Evolutionary conservation across 2,329 filamentous ascomycete species (phyloP).

Genomic region (Curvularia sp.): DNA sequence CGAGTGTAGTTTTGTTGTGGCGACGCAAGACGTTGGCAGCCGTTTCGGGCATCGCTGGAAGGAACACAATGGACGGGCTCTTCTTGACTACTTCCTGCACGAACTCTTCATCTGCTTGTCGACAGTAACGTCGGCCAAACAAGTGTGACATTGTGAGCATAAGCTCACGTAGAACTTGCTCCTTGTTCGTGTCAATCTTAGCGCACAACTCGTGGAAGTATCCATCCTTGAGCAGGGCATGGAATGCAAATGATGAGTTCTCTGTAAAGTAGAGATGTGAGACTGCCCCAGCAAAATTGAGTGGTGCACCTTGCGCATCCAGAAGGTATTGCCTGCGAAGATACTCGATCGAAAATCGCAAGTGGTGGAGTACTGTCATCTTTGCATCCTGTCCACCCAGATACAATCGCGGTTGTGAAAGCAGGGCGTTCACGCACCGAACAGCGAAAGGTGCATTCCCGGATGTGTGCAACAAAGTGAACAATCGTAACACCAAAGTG

Average conservation of each 20-base stretch:
- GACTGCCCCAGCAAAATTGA: constrained; percentile 76
- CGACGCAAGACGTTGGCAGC: constrained; percentile 64
- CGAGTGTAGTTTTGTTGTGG: constrained; percentile 71
- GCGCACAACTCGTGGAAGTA: constrained; percentile 73
- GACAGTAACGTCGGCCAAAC: constrained; percentile 67
- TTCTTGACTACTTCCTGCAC: constrained; percentile 59
- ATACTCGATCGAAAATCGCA: constrained; percentile 83
- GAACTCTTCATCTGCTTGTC: constrained; percentile 57
- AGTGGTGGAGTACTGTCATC: constrained; percentile 74
- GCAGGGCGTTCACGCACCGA: constrained; percentile 68
- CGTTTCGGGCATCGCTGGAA: constrained; percentile 67
- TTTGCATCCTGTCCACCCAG: constrained; percentile 73
- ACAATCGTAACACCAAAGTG: constrained; percentile 72
- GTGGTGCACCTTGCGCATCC: constrained; percentile 64
- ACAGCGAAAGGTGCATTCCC: constrained; percentile 68
- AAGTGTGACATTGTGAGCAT: constrained; percentile 75
- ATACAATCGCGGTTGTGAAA: constrained; percentile 74
- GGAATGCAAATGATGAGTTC: constrained; percentile 78
- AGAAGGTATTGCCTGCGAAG: constrained; percentile 73
- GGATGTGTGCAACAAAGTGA: constrained; percentile 71
- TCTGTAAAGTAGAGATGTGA: constrained; percentile 80
- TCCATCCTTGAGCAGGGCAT: constrained; percentile 73
- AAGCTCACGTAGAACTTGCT: constrained; percentile 63
- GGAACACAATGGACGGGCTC: constrained; percentile 69
- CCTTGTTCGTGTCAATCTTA: constrained; percentile 60